A percentile compares a stretch with the other conserved stretches of the same genome.
Evolutionary conservation across 1,284 basidiomycete species (phyloP).

Genomic region (Tilletia setariae): DNA sequence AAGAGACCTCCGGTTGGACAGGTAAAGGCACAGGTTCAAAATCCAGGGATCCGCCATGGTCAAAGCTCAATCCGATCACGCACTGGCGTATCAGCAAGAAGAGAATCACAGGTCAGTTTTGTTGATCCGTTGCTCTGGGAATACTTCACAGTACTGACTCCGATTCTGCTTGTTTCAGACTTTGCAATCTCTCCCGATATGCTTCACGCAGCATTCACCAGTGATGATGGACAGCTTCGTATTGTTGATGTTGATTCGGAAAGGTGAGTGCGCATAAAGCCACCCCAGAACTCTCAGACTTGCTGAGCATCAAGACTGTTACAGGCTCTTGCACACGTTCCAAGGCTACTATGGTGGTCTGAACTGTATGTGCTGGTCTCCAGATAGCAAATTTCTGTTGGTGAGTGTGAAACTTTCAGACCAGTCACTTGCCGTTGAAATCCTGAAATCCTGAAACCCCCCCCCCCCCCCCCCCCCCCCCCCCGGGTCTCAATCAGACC

Average conservation of each 20-base stretch:
- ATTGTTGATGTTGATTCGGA: slow-evolving; percentile 44
- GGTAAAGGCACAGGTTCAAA: slow-evolving; percentile 11
- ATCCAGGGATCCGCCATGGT: slow-evolving; percentile 32
- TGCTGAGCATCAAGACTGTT: not conserved
- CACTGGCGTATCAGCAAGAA: slow-evolving; percentile 33
- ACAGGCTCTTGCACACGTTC: slow-evolving; percentile 34
- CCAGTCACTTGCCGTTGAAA: no score
- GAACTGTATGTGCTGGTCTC: slow-evolving; percentile 87
- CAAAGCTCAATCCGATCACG: slow-evolving; percentile 41
- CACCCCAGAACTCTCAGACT: not conserved
- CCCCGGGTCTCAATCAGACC: no score
- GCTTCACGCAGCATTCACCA: slow-evolving; percentile 36
- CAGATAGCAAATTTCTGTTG: slow-evolving; percentile 85
- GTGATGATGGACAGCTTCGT: slow-evolving; percentile 44
- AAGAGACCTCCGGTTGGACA: not conserved
- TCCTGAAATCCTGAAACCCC: no score
- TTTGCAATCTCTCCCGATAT: slow-evolving; percentile 47
- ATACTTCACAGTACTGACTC: not conserved
- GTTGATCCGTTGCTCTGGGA: not conserved
- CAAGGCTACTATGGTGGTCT: slow-evolving; percentile 57
- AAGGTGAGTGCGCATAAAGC: slow-evolving; percentile 10
- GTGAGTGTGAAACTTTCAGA: slow-evolving; percentile 57
- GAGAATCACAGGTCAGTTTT: slow-evolving; percentile 22
- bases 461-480: no score
- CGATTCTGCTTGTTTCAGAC: slow-evolving; percentile 22